Evolutionary conservation across 805 yeast species (phyloP), one percentile per base, ranked within the genome.

Genomic region (Hanseniaspora vineae): DNA sequence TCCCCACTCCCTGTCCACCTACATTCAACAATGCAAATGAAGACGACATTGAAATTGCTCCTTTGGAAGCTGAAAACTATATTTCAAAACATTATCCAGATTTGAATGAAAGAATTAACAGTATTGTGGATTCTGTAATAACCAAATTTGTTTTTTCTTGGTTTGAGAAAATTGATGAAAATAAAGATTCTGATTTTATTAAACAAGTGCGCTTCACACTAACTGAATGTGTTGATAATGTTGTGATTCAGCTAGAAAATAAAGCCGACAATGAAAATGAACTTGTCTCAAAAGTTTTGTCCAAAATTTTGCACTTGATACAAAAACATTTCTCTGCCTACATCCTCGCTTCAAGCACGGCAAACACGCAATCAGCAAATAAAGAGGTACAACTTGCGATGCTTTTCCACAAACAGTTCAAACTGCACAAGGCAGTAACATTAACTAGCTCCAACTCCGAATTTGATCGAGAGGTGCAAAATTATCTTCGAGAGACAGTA

Each of bases 281-380:
- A 4, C 20, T 40, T 12, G 31, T 23, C 11, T 19, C 43, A 13
- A 40, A 40, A 11, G 14, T 40, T 2, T 79, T 85, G 1, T 64
- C 77, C 31, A 71, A 71, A 42, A 35, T 84, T 0, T 48, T 84
- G 6, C 96, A 96, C 0, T 54, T 81, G 1, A 6, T 86, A 1
- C 80, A 84, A 1, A 74, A 71, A 12, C 95, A 88, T 59, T 72
- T 81, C 50, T 64, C 67, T 8, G 65, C 67, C 8, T 84, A 72
- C 56, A 64, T 80, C 0, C 70, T 64, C 45, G 65, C 66, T 15
- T 46, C 54, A 0, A 23, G 29, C 29, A 23, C 8, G 29, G 61
- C 55, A 31, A 50, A 61, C 40, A 61, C 64, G 15, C 65, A 66
- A 18, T 56, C 69, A 1, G 50, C 57, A 1, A 73, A 72, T 35